Base-by-base conservation (phyloP, 1,139 yeast species). In the Eremothecium gossypii region DNA sequence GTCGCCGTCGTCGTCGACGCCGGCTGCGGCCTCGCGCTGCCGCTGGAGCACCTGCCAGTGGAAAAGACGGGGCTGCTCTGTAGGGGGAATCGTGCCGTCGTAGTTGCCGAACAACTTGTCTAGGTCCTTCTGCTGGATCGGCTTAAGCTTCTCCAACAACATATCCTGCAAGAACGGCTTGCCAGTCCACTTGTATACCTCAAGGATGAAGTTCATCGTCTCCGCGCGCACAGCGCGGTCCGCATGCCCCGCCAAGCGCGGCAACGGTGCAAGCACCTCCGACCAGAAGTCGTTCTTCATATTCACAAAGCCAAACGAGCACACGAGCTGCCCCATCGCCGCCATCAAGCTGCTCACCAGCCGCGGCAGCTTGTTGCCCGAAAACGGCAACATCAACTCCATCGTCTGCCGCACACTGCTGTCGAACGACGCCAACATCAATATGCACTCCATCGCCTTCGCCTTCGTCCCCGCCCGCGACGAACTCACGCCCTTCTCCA, bases 91-190 rank as follows among this genome's bases (percentile, higher is more conserved):
- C 7, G 42, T 39, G 26, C 47, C 49, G 26, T 34, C 66, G 65
- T 26, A 75, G 71, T 39, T 68, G 30, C 73, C 82, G 61, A 91
- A 86, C 13, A 73, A 79, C 33, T 76, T 75, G 3, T 78, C 71
- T 45, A 93, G 70, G 54, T 91, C 98, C 52, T 82, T 84, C 61
- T 86, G 93, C 61, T 91, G 97, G 10, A 87, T 86, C 0, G 96
- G 95, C 58, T 91, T 91, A 60, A 91, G 69, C 28, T 78, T 79
- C 2, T 82, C 76, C 45, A 87, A 74, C 33, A 87, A 64, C 0
- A 78, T 60, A 10, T 73, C 69, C 41, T 77, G 77, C 40, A 86
- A 67, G 4, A 58, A 38, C 0, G 78, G 69, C 27, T 71, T 76
- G 3, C 93, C 94, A 60, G 83, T 73, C 84, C 94, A 84, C 48